phyloP scores from a whole-genome alignment of 345 rosid species.

The Hypericum perforatum region DNA sequence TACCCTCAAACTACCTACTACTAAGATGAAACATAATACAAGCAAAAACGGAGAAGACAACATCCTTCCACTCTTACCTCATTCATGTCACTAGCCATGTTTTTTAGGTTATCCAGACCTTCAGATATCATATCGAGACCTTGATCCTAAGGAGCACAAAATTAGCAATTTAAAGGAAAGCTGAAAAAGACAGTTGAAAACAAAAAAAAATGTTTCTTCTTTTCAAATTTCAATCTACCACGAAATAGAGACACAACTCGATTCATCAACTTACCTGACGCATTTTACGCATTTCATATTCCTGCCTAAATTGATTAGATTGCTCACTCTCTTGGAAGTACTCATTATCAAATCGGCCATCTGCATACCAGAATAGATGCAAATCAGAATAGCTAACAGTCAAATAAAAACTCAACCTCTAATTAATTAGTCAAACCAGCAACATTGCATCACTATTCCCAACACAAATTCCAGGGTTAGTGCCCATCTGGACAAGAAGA shows the following conservation, averaged over 20 bases:
- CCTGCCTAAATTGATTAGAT: constrained; percentile 79
- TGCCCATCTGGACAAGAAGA: no score
- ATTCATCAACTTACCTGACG: constrained; percentile 53
- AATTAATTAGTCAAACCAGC: not conserved
- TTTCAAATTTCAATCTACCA: constrained; percentile 8
- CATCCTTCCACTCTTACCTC: constrained; percentile 38
- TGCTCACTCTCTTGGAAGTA: constrained; percentile 74
- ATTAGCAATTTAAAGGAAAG: constrained; percentile 9
- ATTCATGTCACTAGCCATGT: constrained; percentile 95
- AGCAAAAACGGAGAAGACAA: not conserved
- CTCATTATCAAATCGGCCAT: constrained; percentile 71
- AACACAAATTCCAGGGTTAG: no score
- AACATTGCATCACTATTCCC: no score
- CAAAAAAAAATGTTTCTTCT: constrained; percentile 2
- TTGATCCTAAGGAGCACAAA: constrained; percentile 57
- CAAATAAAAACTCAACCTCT: no score
- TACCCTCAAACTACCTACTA: not conserved
- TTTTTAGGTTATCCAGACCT: constrained; percentile 89
- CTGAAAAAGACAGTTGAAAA: not conserved
- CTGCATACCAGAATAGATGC: constrained; percentile 19
- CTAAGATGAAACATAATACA: not conserved
- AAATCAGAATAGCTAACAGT: not conserved
- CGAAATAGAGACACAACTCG: constrained; percentile 3
- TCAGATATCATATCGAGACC: constrained; percentile 90
- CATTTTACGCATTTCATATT: constrained; percentile 84